These are phyloP conservation scores for Coleophoma crateriformis DNA, from an alignment of 2,329 filamentous ascomycete species.

Conservation along the genomic window DNA sequence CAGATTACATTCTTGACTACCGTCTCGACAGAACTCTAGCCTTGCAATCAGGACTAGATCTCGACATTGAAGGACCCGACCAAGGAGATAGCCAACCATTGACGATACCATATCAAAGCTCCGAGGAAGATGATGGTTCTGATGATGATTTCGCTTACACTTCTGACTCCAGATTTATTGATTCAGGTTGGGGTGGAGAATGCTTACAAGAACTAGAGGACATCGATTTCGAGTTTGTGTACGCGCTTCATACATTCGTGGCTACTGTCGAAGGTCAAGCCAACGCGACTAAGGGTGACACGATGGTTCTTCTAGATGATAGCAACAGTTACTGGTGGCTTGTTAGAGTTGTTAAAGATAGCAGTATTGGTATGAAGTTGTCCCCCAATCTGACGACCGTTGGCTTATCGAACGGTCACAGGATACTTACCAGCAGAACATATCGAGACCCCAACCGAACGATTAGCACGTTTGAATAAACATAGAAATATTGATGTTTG, in stretches of 20 bases:
- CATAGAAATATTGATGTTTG: conserved; percentile 95
- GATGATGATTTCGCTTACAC: conserved; percentile 43
- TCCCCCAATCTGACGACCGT: no score
- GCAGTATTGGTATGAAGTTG: conserved; percentile 66
- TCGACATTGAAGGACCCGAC: conserved; percentile 7
- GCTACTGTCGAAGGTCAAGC: conserved; percentile 97
- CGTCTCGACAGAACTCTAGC: conserved; percentile 40
- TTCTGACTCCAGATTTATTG: conserved; percentile 57
- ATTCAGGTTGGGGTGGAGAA: conserved; percentile 69
- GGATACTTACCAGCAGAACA: conserved; percentile 96
- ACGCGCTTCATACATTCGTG: conserved; percentile 94
- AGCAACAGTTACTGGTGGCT: conserved; percentile 99
- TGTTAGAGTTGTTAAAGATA: conserved; percentile 93
- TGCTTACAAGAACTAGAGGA: conserved; percentile 95
- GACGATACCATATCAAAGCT: conserved; percentile 39
- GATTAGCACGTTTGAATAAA: conserved; percentile 90
- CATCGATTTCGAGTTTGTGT: conserved; percentile 99
- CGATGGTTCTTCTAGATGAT: conserved; percentile 96
- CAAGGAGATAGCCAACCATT: conserved; percentile 18
- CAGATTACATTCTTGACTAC: conserved; percentile 44
- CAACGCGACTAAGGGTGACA: conserved; percentile 96
- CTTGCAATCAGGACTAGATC: conserved; percentile 1
- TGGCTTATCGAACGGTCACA: conserved; percentile 28
- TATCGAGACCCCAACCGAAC: conserved; percentile 95
- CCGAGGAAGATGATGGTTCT: conserved; percentile 54